Evolutionary conservation across 2,329 filamentous ascomycete genomes (phyloP).

Genomic region (Neophaeococcomyces mojaviensis): DNA sequence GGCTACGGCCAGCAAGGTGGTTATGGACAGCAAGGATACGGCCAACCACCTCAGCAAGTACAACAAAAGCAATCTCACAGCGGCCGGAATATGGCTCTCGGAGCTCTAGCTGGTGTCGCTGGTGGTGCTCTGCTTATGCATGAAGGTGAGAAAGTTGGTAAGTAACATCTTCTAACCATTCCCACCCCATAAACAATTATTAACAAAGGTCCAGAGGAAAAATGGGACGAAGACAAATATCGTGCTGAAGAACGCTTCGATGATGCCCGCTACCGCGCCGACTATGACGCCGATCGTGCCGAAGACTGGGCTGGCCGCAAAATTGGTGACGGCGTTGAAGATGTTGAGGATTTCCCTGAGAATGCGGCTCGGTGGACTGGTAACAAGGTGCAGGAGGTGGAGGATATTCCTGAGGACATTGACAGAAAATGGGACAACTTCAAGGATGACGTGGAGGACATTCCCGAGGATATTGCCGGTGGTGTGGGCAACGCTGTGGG

Average conservation of each 20-base stretch:
- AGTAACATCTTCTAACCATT: constrained; percentile 7
- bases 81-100: constrained; percentile 32
- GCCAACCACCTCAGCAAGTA: constrained; percentile 8
- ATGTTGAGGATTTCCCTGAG: constrained; percentile 36
- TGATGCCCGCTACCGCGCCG: constrained; percentile 8
- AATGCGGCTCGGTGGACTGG: constrained; percentile 39
- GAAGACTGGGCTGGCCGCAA: constrained; percentile 2
- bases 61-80: constrained; percentile 21
- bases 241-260: constrained; percentile 25
- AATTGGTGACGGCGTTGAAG: constrained; percentile 11
- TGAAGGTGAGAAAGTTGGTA: constrained; percentile 38
- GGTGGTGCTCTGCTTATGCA: constrained; percentile 41
- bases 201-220: constrained; percentile 24
- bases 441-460: constrained; percentile 28
- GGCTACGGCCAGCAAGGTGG: constrained; percentile 16
- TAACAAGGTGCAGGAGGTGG: constrained; percentile 35
- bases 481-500: constrained; percentile 37
- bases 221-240: constrained; percentile 29
- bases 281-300: constrained; percentile 1
- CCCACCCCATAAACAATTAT: not conserved
- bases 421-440: constrained; percentile 30
- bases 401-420: constrained; percentile 32
- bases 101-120: constrained; percentile 34
- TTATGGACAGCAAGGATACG: constrained; percentile 18
- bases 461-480: constrained; percentile 31